Percentiles rank a stretch among this genome's conserved stretches.
phyloP scores from a whole-genome alignment of 495 filamentous ascomycete genomes.

The Aspergillus campestris region DNA sequence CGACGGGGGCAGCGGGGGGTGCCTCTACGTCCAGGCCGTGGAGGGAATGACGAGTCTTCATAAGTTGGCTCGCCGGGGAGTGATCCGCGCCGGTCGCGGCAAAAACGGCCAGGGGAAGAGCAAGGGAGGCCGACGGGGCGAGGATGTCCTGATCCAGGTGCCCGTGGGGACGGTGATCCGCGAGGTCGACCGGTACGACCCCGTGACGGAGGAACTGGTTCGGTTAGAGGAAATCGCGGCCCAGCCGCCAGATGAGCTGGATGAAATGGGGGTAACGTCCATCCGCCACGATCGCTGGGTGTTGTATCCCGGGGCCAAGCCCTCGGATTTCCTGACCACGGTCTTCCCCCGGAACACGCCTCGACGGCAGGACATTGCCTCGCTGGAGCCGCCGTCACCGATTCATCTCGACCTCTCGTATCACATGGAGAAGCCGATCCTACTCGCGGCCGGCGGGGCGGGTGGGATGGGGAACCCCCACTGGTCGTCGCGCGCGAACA shows the following conservation, averaged over 20 bases:
- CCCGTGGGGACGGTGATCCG: slow-evolving; percentile 87
- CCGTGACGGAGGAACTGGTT: slow-evolving; percentile 54
- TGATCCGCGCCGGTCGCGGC: slow-evolving; percentile 70
- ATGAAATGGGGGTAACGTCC: slow-evolving; percentile 22
- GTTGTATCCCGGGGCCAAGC: slow-evolving; percentile 67
- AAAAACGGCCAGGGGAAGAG: slow-evolving; percentile 80
- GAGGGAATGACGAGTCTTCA: slow-evolving; percentile 85
- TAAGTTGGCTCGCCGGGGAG: slow-evolving; percentile 72
- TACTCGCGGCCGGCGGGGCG: slow-evolving; percentile 84
- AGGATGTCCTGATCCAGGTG: slow-evolving; percentile 81
- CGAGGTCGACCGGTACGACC: slow-evolving; percentile 72
- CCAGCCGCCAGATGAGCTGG: slow-evolving; percentile 20
- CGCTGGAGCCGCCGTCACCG: slow-evolving; percentile 58
- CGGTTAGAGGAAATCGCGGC: neutral
- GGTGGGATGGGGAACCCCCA: slow-evolving; percentile 93
- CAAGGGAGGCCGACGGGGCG: slow-evolving; percentile 69
- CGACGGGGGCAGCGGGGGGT: slow-evolving; percentile 85
- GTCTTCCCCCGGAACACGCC: slow-evolving; percentile 52
- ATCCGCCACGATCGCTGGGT: slow-evolving; percentile 65
- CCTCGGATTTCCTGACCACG: slow-evolving; percentile 53
- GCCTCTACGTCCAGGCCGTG: slow-evolving; percentile 89
- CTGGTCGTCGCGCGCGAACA: slow-evolving; percentile 62
- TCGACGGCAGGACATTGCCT: slow-evolving; percentile 46
- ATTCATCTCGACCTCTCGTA: slow-evolving; percentile 74
- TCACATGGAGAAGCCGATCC: slow-evolving; percentile 71